phyloP scores from a whole-genome alignment of 129 eudicot genomes.

The Pseudognaphalium luteoalbum region DNA sequence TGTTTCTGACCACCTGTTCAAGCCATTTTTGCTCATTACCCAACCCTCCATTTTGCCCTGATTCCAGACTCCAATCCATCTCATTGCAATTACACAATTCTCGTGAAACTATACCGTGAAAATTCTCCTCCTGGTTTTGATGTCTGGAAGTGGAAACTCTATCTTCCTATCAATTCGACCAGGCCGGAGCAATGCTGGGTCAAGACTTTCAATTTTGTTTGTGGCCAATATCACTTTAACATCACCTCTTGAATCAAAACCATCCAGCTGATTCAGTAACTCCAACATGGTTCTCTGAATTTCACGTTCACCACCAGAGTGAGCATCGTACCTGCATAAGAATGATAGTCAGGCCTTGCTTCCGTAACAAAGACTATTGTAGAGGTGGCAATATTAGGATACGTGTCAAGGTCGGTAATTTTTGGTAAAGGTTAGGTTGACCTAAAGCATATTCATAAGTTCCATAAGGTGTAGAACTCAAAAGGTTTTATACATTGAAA shows the following conservation, averaged over 20 bases:
- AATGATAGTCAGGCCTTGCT: not conserved
- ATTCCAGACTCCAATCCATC: not conserved
- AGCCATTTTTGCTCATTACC: not conserved
- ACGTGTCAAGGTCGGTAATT: not conserved
- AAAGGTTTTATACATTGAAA: no score
- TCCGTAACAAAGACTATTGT: not conserved
- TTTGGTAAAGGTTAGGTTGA: not conserved
- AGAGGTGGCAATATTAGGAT: no score
- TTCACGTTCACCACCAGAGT: constrained; percentile 98
- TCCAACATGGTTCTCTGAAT: constrained; percentile 98
- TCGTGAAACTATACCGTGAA: constrained; percentile 51
- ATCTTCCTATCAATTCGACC: constrained; percentile 94
- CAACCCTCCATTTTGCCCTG: not conserved
- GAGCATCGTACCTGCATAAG: constrained; percentile 81
- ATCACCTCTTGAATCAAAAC: constrained; percentile 94
- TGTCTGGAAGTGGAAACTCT: constrained; percentile 97
- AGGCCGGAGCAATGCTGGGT: constrained; percentile 95
- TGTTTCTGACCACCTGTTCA: not conserved
- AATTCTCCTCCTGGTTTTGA: constrained; percentile 82
- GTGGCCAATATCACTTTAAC: constrained; percentile 96
- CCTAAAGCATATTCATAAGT: no score
- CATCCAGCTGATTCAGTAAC: constrained; percentile 92
- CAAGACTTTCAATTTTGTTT: constrained; percentile 88
- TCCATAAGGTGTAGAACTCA: no score
- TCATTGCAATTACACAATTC: not conserved